Evolutionary conservation across 345 rosid species (phyloP), one percentile per base, ranked within the genome.

Genomic region (Odontarrhena argentea): DNA sequence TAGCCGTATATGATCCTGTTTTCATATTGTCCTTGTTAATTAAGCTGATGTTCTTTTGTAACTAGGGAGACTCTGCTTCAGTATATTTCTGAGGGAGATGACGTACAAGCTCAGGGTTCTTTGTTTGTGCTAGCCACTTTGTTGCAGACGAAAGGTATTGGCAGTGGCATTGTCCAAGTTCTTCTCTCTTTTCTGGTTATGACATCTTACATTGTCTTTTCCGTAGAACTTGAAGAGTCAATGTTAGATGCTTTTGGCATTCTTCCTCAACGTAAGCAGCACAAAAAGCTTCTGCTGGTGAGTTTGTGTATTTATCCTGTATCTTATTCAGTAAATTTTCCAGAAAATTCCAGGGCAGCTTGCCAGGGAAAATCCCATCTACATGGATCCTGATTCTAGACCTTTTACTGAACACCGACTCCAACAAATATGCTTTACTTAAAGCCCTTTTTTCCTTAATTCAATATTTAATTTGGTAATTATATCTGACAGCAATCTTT

Each of bases 241-340:
- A 85, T 95, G 99, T 78, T 95, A 48, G 97, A 95, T 85, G 87
- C 89, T 57, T 91, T 91, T 76, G 99, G 99, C 65, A 89, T 95
- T 81, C 96, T 95, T 70, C 99, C 99, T 44, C 97, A 87, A 63
- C 90, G 96, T 66, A 86, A 95, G 80, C 92, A 91, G 60, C 96
- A 95, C 68, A 95, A 91, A 82, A 91, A 95, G 60, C 91, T 86
- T 71, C 76, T 95, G 79, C 80, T 89, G 83, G 99, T 91, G 77
- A 78, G 88, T 76, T 49, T 40, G 65, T 38, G 60, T 65, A 68
- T 37, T 59, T 55, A 43, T 68, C 52, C 11, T 36, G 25, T 44
- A 59, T 52, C 46, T 65, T 28, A 45, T 50, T 53, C 14, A 26
- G 13, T 43, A 48, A 40, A 6, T 43, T 51, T 49, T 62, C 40